These are phyloP conservation scores for Colletotrichum cordylinicola DNA, from an alignment of 2,329 filamentous ascomycete genomes.

Conservation along the genomic window DNA sequence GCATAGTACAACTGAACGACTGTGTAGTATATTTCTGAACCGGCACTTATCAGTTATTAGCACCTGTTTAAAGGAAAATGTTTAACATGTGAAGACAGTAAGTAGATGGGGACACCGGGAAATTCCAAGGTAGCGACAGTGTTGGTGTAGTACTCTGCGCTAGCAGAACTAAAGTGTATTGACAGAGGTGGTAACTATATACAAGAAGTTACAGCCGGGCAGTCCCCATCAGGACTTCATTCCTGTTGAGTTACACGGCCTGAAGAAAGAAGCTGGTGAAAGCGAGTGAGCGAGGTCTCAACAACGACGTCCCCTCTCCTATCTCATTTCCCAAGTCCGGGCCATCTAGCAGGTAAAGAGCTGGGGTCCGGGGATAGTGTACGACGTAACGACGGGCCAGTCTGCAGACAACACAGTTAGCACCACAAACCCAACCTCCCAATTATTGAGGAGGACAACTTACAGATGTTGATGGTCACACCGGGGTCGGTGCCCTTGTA, in stretches of 20 bases:
- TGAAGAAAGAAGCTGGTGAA: background rate
- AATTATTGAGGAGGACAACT: background rate
- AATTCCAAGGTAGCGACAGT: too few relatives aligned
- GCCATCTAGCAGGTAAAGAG: conserved; percentile 27
- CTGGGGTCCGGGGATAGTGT: conserved; percentile 28
- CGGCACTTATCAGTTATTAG: accelerated
- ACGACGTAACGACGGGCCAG: conserved; percentile 28
- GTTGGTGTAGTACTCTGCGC: too few relatives aligned
- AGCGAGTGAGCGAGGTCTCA: background rate
- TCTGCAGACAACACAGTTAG: background rate
- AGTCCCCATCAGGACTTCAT: background rate
- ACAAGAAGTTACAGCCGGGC: background rate
- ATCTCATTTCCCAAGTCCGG: background rate
- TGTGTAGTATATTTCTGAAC: too few relatives aligned
- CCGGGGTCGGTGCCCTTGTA: conserved; percentile 27
- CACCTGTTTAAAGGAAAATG: too few relatives aligned
- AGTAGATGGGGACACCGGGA: accelerated
- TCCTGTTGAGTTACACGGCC: background rate
- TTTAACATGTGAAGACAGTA: too few relatives aligned
- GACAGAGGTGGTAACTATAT: background rate
- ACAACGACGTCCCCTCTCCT: background rate
- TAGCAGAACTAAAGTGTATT: background rate
- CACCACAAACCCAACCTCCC: background rate
- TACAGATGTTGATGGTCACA: conserved; percentile 30
- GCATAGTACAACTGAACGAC: too few relatives aligned